phyloP scores from a whole-genome alignment of 176 grass and related monocot genomes.

The Zea mays region DNA sequence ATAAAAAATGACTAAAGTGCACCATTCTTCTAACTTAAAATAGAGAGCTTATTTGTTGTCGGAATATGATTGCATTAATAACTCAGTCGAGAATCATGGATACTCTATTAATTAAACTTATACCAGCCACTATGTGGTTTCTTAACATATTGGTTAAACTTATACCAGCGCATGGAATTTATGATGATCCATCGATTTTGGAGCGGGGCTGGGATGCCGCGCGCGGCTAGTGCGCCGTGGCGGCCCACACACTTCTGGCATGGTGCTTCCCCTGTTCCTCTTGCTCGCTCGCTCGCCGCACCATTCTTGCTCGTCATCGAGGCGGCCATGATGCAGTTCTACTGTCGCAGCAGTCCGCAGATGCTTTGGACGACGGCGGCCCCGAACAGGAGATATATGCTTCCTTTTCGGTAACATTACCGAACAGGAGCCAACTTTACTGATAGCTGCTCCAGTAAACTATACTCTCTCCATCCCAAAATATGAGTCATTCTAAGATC shows the following conservation, averaged over 20 bases:
- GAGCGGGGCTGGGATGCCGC: conserved; percentile 29
- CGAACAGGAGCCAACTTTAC: neutral
- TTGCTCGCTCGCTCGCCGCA: neutral
- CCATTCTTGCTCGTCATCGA: conserved; percentile 9
- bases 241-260: neutral
- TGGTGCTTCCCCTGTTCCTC: neutral
- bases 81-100: too few relatives aligned
- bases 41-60: too few relatives aligned
- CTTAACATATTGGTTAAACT: too few relatives aligned
- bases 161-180: conserved; percentile 19
- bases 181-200: conserved; percentile 12
- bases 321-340: conserved; percentile 18
- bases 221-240: conserved; percentile 20
- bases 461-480: too few relatives aligned
- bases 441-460: too few relatives aligned
- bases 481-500: too few relatives aligned
- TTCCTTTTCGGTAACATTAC: neutral
- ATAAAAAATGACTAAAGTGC: too few relatives aligned
- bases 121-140: too few relatives aligned
- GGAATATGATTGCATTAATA: too few relatives aligned
- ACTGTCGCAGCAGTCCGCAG: neutral
- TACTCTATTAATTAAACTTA: too few relatives aligned
- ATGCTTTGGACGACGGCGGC: neutral
- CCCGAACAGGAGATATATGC: neutral
- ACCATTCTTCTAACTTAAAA: too few relatives aligned